Evolutionary conservation across 140 eudicot species (phyloP).

Genomic region (Oenanthe javanica): DNA sequence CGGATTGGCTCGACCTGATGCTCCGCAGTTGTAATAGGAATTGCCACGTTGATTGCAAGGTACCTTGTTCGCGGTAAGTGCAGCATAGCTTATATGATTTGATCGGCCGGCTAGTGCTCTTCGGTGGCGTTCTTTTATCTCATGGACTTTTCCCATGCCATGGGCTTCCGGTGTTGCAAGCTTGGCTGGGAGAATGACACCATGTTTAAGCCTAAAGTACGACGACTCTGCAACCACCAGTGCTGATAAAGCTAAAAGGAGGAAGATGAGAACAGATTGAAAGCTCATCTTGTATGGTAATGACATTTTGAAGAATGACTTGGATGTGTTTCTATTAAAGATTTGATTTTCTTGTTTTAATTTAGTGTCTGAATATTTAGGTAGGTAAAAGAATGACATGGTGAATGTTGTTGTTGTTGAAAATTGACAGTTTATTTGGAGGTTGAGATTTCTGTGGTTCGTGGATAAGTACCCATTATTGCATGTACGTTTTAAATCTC

Average conservation of each 20-base stretch:
- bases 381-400: not conserved
- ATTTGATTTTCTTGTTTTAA: not conserved
- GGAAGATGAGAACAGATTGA: not conserved
- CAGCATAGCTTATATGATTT: not conserved
- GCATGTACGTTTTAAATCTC: not conserved
- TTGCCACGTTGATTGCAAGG: conserved; percentile 4
- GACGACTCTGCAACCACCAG: not conserved
- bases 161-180: not conserved
- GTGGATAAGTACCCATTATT: not conserved
- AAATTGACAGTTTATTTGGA: not conserved
- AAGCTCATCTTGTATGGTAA: not conserved
- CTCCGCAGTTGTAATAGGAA: conserved; percentile 3
- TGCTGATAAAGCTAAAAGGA: not conserved
- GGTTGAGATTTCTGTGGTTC: not conserved
- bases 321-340: not conserved
- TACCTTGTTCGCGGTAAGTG: conserved; percentile 1
- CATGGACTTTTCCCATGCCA: not conserved
- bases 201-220: not conserved
- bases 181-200: not conserved
- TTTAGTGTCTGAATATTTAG: not conserved
- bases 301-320: not conserved
- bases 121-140: not conserved
- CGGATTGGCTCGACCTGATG: not conserved
- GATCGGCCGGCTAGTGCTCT: not conserved
- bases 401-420: too few relatives aligned